These are phyloP conservation scores for Epichloe scottii DNA, from an alignment of 2,329 filamentous ascomycete genomes.

Conservation along the genomic window DNA sequence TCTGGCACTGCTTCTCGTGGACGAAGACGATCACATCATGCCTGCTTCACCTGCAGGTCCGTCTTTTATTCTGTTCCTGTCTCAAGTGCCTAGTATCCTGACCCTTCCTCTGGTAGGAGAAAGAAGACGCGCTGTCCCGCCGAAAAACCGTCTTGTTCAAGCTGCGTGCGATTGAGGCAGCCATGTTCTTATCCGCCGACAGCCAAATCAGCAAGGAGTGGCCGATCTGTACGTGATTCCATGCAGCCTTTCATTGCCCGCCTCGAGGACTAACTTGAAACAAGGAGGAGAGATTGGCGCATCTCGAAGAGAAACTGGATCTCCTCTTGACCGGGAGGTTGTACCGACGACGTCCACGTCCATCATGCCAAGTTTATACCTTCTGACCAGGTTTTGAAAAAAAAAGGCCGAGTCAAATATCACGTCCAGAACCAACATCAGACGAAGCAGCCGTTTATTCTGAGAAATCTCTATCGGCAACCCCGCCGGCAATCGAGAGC, in stretches of 20 bases:
- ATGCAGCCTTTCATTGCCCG: too few relatives aligned
- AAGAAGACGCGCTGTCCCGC: constrained; percentile 41
- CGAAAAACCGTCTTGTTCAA: constrained; percentile 38
- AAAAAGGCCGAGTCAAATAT: constrained; percentile 15
- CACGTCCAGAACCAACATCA: constrained; percentile 15
- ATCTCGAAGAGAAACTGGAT: constrained; percentile 39
- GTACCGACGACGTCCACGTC: constrained; percentile 10
- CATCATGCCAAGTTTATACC: constrained; percentile 6
- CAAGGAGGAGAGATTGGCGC: constrained; percentile 37
- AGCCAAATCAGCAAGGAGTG: constrained; percentile 24
- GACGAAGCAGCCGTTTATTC: constrained; percentile 20
- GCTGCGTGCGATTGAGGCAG: constrained; percentile 35
- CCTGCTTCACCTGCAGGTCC: constrained; percentile 36
- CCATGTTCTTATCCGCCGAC: constrained; percentile 31
- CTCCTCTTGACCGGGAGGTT: constrained; percentile 31
- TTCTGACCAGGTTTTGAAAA: constrained; percentile 16
- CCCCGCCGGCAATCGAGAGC: constrained; percentile 15
- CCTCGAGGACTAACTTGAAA: background rate
- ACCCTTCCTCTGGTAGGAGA: constrained; percentile 15
- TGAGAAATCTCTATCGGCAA: constrained; percentile 22
- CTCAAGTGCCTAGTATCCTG: background rate
- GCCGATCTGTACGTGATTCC: constrained; percentile 28
- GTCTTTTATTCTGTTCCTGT: constrained; percentile 7
- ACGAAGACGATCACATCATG: constrained; percentile 27
- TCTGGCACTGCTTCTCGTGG: constrained; percentile 16